Base-by-base conservation (phyloP, 805 yeast species). In the Ogataea trehalophila region DNA sequence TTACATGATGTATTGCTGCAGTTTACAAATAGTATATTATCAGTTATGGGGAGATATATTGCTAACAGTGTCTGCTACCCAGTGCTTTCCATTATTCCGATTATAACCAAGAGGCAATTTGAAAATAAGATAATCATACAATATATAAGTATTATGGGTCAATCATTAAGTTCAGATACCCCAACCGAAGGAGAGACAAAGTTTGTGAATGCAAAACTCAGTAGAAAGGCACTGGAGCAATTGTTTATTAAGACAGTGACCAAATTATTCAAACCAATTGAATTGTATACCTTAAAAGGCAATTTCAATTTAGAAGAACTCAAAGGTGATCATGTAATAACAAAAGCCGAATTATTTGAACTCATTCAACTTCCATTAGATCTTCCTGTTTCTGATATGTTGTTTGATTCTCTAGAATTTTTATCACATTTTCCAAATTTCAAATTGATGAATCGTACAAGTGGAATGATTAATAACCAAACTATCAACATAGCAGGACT, bases 381-480 rank as follows among this genome's bases (percentile, higher is more conserved):
- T 5, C 53, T 62, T 0, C 58, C 62, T 4, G 61, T 71, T 1
- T 57, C 68, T 0, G 60, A 65, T 6, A 34, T 73, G 2, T 45
- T 82, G 0, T 72, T 71, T 56, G 62, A 67, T 6, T 61, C 76
- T 5, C 59, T 79, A 15, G 61, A 64, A 31, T 69, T 71, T 5
- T 45, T 84, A 14, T 53, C 62, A 4, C 47, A 29, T n/a, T 60
- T 56, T 44, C 64, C 64, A 3, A 56, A 53, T 34, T 56, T 55
- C 34, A 44, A 44, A 31, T 22, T 35, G 5, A 13, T 47, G 41
- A 15, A 43, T 20, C 3, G 15, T 6, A 18, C 18, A 2, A 35
- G 33, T 14, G 41, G 41, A 7, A 4, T 39, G 6, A 22, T 38
- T 18, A 37, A 33, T 7, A 59, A 56, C 5, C 60, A 59, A 11